Percentiles rank a stretch among this genome's conserved stretches.
Conservation (phyloP, 306 rosid genomes). For the Medicago lupulina region DNA sequence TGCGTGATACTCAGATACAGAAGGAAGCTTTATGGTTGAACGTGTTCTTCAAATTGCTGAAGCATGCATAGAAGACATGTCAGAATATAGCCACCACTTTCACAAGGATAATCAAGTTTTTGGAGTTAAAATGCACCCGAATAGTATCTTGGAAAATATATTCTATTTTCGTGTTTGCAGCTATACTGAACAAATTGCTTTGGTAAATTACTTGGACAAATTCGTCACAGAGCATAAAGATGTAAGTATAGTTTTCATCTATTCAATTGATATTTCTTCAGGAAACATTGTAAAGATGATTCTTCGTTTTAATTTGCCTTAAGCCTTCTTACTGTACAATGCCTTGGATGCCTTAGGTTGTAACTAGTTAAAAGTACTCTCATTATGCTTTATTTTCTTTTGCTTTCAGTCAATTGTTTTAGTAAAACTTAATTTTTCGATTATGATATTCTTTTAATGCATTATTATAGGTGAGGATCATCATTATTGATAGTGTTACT, state of each 20-base stretch:
- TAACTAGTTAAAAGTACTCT: slow-evolving; percentile 11
- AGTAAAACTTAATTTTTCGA: slow-evolving; percentile 22
- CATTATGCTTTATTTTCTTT: slow-evolving; percentile 18
- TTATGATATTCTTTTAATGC: not conserved
- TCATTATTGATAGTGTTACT: slow-evolving; percentile 89
- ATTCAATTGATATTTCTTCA: not conserved
- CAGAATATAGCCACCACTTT: slow-evolving; percentile 56
- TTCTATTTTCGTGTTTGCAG: slow-evolving; percentile 87
- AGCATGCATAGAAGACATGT: slow-evolving; percentile 82
- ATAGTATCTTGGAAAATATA: slow-evolving; percentile 73
- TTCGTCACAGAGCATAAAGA: slow-evolving; percentile 82
- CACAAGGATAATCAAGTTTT: slow-evolving; percentile 57
- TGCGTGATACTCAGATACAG: slow-evolving; percentile 69
- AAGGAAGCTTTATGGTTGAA: slow-evolving; percentile 98
- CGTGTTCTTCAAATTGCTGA: slow-evolving; percentile 88
- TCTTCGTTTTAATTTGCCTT: not conserved
- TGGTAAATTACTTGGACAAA: slow-evolving; percentile 82
- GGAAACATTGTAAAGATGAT: not conserved
- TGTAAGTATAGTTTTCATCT: slow-evolving; percentile 58
- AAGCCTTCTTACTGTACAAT: slow-evolving; percentile 3
- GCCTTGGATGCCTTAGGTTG: not conserved
- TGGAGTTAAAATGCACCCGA: slow-evolving; percentile 61
- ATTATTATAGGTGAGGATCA: slow-evolving; percentile 71
- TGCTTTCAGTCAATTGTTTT: slow-evolving; percentile 15
- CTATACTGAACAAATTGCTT: slow-evolving; percentile 88